Conservation (phyloP, 441 rosid genomes). For the Gossypium aridum region DNA sequence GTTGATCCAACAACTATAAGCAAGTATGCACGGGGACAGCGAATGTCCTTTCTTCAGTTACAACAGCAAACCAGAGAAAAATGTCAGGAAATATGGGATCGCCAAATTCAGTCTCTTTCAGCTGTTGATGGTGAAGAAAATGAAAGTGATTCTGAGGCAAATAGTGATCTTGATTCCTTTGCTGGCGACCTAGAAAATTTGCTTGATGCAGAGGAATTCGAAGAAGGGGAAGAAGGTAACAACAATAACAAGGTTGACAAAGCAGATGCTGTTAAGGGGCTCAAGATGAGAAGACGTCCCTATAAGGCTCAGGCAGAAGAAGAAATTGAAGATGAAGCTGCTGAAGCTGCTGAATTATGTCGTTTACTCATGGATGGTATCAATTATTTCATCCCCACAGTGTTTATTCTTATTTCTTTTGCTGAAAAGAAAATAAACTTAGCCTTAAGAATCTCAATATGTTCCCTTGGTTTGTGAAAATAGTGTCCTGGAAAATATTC, state of each 20-base stretch:
- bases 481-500: neutral
- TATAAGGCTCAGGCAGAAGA: slow-evolving; percentile 83
- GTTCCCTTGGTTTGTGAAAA: neutral
- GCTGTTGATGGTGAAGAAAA: slow-evolving; percentile 81
- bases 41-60: slow-evolving; percentile 97
- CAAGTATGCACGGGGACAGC: slow-evolving; percentile 98
- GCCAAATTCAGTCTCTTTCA: slow-evolving; percentile 81
- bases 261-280: slow-evolving; percentile 80
- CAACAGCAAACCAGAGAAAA: slow-evolving; percentile 99
- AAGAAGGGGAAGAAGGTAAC: slow-evolving; percentile 66
- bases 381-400: slow-evolving; percentile 15
- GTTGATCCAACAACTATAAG: slow-evolving; percentile 94
- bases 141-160: slow-evolving; percentile 91
- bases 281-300: slow-evolving; percentile 88
- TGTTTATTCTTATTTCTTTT: slow-evolving; percentile 1
- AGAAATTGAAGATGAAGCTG: slow-evolving; percentile 94
- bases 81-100: slow-evolving; percentile 99
- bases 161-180: slow-evolving; percentile 98
- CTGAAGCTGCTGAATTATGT: slow-evolving; percentile 92
- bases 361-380: slow-evolving; percentile 97
- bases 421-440: neutral
- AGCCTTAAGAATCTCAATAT: neutral
- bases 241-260: slow-evolving; percentile 63
- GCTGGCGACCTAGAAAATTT: slow-evolving; percentile 97
- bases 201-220: slow-evolving; percentile 97